Conservation (phyloP, 2,329 filamentous ascomycete species). For the Rosellinia necatrix region DNA sequence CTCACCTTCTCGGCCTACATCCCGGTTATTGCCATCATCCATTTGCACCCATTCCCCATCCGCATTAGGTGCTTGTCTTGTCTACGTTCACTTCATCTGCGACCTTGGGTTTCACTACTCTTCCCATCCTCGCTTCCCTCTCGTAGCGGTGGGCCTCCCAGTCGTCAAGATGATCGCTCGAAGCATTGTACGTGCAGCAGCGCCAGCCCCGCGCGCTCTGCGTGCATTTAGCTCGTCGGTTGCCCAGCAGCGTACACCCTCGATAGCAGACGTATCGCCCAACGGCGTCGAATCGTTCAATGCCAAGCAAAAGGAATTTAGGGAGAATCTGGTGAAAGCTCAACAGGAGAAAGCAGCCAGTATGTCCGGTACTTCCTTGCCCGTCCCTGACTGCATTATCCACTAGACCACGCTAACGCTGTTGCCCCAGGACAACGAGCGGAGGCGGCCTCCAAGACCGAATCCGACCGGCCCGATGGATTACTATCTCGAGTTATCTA, state of each 20-base stretch:
- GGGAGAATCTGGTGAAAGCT: constrained; percentile 76
- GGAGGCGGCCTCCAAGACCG: constrained; percentile 57
- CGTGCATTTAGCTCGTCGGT: constrained; percentile 64
- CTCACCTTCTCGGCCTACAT: neutral
- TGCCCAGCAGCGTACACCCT: constrained; percentile 62
- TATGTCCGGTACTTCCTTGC: constrained; percentile 54
- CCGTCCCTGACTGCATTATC: constrained; percentile 40
- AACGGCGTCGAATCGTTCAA: constrained; percentile 77
- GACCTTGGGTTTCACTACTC: constrained; percentile 10
- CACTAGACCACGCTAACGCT: constrained; percentile 49
- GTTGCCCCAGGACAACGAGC: constrained; percentile 61
- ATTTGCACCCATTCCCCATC: neutral
- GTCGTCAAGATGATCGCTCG: constrained; percentile 53
- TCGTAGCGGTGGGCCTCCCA: neutral
- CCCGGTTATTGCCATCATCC: neutral
- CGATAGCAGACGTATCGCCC: constrained; percentile 80
- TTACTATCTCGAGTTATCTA: constrained; percentile 89
- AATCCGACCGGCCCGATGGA: constrained; percentile 68
- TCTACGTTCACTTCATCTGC: neutral
- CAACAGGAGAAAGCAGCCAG: constrained; percentile 86
- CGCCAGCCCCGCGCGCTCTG: constrained; percentile 53
- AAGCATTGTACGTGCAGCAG: constrained; percentile 54
- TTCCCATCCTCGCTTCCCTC: neutral
- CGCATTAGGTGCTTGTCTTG: constrained; percentile 1
- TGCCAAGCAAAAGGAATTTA: constrained; percentile 82